Evolutionary conservation across 1,139 yeast genomes (phyloP).

Genomic region (Hyphopichia buzzinii): DNA sequence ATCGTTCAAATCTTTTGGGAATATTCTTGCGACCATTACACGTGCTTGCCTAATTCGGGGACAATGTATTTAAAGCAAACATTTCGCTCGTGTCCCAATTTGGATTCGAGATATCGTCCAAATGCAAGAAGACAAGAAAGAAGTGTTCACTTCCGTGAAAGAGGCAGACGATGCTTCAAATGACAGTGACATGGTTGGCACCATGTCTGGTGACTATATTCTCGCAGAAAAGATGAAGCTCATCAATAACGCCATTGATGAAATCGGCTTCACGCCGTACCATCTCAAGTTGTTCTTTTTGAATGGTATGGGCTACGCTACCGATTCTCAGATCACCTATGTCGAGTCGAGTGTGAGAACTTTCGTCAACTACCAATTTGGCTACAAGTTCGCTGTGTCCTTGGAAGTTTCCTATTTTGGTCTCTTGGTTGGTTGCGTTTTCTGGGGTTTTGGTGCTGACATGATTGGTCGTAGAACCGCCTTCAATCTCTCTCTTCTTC

Average conservation of each 20-base stretch:
- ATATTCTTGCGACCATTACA: too few species aligned
- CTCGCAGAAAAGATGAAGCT: constrained; percentile 26
- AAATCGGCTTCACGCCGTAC: constrained; percentile 36
- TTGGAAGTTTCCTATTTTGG: constrained; percentile 37
- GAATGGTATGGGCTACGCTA: constrained; percentile 65
- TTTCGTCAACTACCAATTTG: constrained; percentile 43
- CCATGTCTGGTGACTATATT: constrained; percentile 24
- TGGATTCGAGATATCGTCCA: too few species aligned
- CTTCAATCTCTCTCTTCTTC: constrained; percentile 51
- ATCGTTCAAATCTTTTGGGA: too few species aligned
- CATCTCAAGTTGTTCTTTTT: constrained; percentile 38
- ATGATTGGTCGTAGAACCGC: constrained; percentile 57
- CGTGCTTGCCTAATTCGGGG: too few species aligned
- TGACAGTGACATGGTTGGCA: constrained; percentile 19
- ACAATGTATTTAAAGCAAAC: too few species aligned
- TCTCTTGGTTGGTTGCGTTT: constrained; percentile 52
- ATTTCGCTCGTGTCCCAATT: too few species aligned
- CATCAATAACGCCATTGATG: constrained; percentile 33
- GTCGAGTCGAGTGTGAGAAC: constrained; percentile 37
- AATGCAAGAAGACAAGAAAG: not conserved
- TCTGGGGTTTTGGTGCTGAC: constrained; percentile 62
- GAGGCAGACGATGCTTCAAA: not conserved
- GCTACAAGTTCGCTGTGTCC: constrained; percentile 29
- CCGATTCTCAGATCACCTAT: constrained; percentile 55
- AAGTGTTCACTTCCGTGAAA: not conserved